Base-by-base conservation (phyloP, 2,329 filamentous ascomycete species). In the Hypomyces perniciosus region DNA sequence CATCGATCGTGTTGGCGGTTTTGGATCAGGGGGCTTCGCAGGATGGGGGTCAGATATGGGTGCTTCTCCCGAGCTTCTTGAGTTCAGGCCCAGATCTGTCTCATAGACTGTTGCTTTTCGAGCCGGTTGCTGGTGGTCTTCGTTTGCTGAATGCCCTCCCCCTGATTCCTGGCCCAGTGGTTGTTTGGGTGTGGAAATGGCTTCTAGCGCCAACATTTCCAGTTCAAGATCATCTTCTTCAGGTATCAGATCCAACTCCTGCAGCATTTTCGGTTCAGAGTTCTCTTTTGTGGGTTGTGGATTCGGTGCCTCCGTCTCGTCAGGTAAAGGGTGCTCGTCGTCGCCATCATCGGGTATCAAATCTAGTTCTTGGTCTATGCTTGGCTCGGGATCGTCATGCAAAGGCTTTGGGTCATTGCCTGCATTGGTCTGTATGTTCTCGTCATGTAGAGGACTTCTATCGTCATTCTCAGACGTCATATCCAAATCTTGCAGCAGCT, bases 181-280 rank as follows among this genome's bases (percentile, higher is more conserved):
- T 9, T 39, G 46, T 27, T 51, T 44, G 12, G 43, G n/a, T 13
- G 9, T 28, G 30, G 53, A 48, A 6, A 35, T 43, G 8, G 54
- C 58, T 41, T 62, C 58, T 2, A 62, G 50, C 8, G 58, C 55
- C 27, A 63, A 47, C 29, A 65, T 48, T 13, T 62, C 61, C 20
- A 62, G 33, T 6, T 59, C 61, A 26, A 63, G 29, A 8, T 62
- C 58, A 59, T 63, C 63, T 2, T 62, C 60, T 4, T 60, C 56
- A 28, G 53, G 46, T 34, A 57, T 52, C 39, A 58, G 31, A 13
- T 58, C 54, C 44, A 56, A 33, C 20, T 61, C 57, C 13, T 12
- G 27, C 8, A 10, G 37, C n/a, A 26, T 30, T 12, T 26, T 40
- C 30, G 28, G 35, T 37, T 37, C 31, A 28, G 42, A 42, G 42